Evolutionary conservation across 495 filamentous ascomycete genomes (phyloP), one percentile per base, ranked within the genome.

Genomic region (Penicillium canariense): DNA sequence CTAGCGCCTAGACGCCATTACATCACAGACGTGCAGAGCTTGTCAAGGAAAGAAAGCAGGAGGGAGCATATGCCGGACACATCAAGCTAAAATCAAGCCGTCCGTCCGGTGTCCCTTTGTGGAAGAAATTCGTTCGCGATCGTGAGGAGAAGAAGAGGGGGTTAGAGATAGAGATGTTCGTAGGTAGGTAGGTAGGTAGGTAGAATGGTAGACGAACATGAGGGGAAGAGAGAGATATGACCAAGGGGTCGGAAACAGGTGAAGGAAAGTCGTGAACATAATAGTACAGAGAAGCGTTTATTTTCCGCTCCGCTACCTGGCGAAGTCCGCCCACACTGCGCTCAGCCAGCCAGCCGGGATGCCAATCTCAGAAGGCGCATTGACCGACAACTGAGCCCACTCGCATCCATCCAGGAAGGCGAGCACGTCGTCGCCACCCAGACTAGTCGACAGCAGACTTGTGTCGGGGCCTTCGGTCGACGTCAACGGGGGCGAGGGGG

Each of bases 401-500:
- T 78, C 74, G 18, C 71, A 66, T 10, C 77, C 78, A 40, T 75
- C 75, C 15, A 79, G 58, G 60, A 79, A 78, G 5, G 71, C 72
- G 17, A 78, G 55, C 8, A 80, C 66, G 38, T 79, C 77, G 28
- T 79, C 78, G 2, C 76, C 73, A 5, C 77, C 69, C 12, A 77
- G 66, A 42, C 74, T 76, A 3, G 65, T 69, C 6, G 70, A 67
- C 57, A 67, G 67, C 14, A 73, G 23, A 38, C 56, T 60, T 31
- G 65, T 59, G 35, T 69, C 61, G 14, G 66, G 59, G 8, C 55
- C 51, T 7, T 72, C 66, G 26, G 67, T 69, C 11, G 68, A 67
- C 6, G 70, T 74, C 47, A 68, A 50, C 18, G 71, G 74, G 14
- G 70, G 71, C 4, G 71, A 72, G 5, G 71, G 74, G 1, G 65